These are phyloP conservation scores for Senna siamea DNA, from an alignment of 306 rosid species.

Conservation along the genomic window DNA sequence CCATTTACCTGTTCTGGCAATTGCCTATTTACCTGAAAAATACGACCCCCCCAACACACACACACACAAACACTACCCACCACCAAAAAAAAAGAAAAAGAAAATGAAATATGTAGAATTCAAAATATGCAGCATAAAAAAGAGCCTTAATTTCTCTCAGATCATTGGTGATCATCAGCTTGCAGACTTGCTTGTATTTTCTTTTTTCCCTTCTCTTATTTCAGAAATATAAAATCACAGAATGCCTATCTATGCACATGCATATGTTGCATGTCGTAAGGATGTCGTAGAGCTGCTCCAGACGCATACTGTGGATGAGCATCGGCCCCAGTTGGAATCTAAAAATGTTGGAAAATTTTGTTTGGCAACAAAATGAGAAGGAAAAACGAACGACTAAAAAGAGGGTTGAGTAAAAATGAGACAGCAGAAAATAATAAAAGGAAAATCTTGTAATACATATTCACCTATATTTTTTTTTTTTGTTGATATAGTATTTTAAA, in stretches of 20 bases:
- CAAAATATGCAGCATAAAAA: constrained; percentile 6
- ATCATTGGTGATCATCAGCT: not conserved
- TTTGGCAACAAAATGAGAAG: not conserved
- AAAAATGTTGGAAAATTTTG: constrained; percentile 37
- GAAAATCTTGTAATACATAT: not conserved
- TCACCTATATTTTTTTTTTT: not conserved
- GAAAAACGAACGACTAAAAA: not conserved
- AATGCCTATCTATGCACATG: constrained; percentile 47
- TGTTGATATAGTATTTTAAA: not conserved
- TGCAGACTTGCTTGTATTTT: not conserved
- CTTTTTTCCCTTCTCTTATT: constrained; percentile 2
- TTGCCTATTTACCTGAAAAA: too few species aligned
- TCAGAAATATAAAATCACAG: constrained; percentile 10
- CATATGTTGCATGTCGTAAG: constrained; percentile 47
- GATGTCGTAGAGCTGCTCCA: constrained; percentile 43
- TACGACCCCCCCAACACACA: too few species aligned
- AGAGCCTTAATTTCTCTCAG: not conserved
- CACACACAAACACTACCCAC: too few species aligned
- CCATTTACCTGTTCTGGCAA: too few species aligned
- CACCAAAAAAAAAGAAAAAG: too few species aligned
- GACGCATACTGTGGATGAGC: constrained; percentile 49
- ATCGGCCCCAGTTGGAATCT: constrained; percentile 56
- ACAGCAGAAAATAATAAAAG: not conserved
- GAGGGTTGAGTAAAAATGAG: not conserved
- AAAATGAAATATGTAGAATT: too few species aligned